Conservation (phyloP, 2,329 filamentous ascomycete species). For the Beauveria asiatica region DNA sequence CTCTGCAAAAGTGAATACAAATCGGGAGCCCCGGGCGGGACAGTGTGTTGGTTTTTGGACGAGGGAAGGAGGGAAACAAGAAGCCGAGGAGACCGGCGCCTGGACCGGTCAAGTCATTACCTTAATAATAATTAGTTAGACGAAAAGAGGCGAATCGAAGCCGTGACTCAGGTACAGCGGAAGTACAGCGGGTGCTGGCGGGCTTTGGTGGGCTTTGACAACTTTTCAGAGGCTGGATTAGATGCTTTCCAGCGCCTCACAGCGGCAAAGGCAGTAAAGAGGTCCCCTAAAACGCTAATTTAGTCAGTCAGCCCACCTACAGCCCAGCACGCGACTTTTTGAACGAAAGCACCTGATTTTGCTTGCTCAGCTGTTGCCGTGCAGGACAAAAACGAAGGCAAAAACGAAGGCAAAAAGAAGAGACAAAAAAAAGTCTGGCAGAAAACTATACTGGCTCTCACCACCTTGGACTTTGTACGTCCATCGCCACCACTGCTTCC, state of each 20-base stretch:
- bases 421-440: slow-evolving; percentile 5
- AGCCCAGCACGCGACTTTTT: slow-evolving; percentile 1
- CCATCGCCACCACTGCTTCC: not conserved
- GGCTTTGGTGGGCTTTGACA: not conserved
- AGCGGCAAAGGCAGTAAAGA: no score
- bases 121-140: no score
- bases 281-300: no score
- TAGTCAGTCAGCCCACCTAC: not conserved
- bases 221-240: not conserved
- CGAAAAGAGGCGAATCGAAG: not conserved
- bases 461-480: slow-evolving; percentile 1
- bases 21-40: not conserved
- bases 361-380: not conserved
- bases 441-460: slow-evolving; percentile 6
- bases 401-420: not conserved
- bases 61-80: not conserved
- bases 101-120: not conserved
- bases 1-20: not conserved
- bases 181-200: not conserved
- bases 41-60: not conserved
- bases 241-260: no score
- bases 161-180: not conserved
- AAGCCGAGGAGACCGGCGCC: not conserved
- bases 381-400: no score
- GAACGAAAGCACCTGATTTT: not conserved